phyloP scores from a whole-genome alignment of 805 yeast species.

The Starmera caribaea region DNA sequence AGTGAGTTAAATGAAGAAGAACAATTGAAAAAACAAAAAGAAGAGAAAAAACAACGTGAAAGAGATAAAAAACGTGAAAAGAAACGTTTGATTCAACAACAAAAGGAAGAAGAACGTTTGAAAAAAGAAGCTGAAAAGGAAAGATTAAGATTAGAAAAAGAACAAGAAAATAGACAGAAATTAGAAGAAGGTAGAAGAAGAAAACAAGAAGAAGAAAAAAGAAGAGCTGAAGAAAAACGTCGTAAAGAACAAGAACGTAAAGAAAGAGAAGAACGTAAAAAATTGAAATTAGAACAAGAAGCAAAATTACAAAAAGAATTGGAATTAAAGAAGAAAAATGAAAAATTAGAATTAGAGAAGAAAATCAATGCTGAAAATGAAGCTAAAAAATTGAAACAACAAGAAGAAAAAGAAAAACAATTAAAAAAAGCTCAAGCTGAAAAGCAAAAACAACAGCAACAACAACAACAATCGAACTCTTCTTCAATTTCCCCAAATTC shows the following conservation, averaged over 20 bases:
- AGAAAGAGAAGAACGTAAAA: conserved; percentile 20
- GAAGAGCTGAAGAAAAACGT: conserved; percentile 30
- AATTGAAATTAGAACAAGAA: conserved; percentile 14
- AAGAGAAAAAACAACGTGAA: conserved; percentile 45
- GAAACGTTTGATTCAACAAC: conserved; percentile 48
- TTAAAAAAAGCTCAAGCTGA: conserved; percentile 15
- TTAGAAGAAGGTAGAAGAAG: conserved; percentile 31
- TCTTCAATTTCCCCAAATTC: not conserved
- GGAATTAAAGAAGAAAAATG: conserved; percentile 23
- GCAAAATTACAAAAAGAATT: conserved; percentile 26
- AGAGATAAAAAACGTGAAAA: conserved; percentile 65
- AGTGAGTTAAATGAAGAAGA: conserved; percentile 68
- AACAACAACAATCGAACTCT: not conserved
- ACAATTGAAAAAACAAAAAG: conserved; percentile 50
- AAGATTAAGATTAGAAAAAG: conserved; percentile 25
- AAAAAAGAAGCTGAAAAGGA: conserved; percentile 32
- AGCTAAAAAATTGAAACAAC: conserved; percentile 1
- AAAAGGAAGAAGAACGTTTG: conserved; percentile 44
- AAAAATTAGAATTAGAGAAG: conserved; percentile 24
- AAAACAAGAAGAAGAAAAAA: conserved; percentile 27
- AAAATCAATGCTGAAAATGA: conserved; percentile 22
- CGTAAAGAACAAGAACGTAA: conserved; percentile 29
- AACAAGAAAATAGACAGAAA: conserved; percentile 31
- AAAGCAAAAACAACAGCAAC: conserved; percentile 9
- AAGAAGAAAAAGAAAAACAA: conserved; percentile 5